Evolutionary conservation across 352 stramenopile species (phyloP).

Genomic region (Aphanomyces astaci): DNA sequence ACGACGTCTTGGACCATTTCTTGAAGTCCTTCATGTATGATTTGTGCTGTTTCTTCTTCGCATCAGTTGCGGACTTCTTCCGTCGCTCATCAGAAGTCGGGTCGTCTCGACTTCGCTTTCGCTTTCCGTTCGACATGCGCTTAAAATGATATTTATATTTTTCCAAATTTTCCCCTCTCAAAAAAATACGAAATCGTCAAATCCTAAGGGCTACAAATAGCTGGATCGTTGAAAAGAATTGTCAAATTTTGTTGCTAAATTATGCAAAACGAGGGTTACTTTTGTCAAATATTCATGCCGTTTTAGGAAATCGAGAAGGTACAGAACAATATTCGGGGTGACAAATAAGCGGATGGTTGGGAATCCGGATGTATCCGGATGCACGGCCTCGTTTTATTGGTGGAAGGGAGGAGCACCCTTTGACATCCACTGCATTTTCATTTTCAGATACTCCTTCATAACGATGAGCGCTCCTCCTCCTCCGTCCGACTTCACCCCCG

Average conservation of each 20-base stretch:
- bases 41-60: conserved; percentile 7
- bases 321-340: too few species aligned
- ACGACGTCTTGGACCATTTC: background rate
- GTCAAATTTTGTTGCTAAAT: background rate
- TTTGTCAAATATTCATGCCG: too few species aligned
- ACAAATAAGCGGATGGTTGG: background rate
- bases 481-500: conserved; percentile 49
- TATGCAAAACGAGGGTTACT: too few species aligned
- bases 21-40: conserved; percentile 18
- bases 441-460: background rate
- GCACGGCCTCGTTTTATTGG: background rate
- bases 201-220: background rate
- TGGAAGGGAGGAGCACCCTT: conserved; percentile 3
- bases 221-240: background rate
- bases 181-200: too few species aligned
- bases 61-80: background rate
- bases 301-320: too few species aligned
- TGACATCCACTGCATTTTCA: background rate
- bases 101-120: background rate
- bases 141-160: background rate
- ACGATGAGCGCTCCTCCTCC: background rate
- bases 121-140: background rate
- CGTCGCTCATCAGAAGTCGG: background rate
- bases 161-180: background rate
- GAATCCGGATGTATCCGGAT: conserved; percentile 5